Evolutionary conservation across 208 protist species (phyloP).

Genomic region (Crithidia brevicula): DNA sequence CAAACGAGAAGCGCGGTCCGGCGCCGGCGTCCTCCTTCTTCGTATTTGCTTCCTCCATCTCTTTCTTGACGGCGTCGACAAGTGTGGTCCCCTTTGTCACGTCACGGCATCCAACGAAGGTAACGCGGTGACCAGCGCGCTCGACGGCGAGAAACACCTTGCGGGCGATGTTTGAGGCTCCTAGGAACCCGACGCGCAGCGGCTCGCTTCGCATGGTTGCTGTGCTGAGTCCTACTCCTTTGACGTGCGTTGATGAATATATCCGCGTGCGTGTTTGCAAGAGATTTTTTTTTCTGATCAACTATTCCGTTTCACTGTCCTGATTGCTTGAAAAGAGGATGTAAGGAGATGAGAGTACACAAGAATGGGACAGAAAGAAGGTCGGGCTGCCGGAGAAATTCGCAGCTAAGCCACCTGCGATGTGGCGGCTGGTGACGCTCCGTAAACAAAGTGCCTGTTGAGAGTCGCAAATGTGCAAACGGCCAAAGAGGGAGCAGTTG

Average conservation of each 20-base stretch:
- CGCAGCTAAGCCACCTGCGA: no score
- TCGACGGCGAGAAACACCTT: slow-evolving; percentile 51
- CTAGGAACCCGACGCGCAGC: slow-evolving; percentile 58
- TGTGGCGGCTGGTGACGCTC: no score
- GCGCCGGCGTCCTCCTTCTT: slow-evolving; percentile 6
- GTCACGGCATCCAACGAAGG: slow-evolving; percentile 54
- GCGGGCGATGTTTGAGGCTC: slow-evolving; percentile 39
- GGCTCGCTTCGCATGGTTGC: slow-evolving; percentile 25
- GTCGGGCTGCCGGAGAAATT: no score
- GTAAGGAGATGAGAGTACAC: no score
- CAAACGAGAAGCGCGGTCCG: slow-evolving; percentile 13
- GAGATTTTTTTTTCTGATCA: no score
- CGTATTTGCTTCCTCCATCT: slow-evolving; percentile 11
- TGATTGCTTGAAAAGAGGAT: no score
- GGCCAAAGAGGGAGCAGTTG: no score
- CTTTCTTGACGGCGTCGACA: slow-evolving; percentile 25
- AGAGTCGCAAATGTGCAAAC: no score
- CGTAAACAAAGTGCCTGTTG: no score
- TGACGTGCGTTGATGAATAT: neutral
- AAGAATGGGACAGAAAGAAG: no score
- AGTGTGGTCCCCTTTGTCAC: slow-evolving; percentile 24
- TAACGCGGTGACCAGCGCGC: slow-evolving; percentile 47
- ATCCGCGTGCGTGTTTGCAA: no score
- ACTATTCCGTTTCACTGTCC: no score
- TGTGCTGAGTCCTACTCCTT: neutral